Conservation (phyloP, 2,329 filamentous ascomycete species). For the Phialophora macrospora region DNA sequence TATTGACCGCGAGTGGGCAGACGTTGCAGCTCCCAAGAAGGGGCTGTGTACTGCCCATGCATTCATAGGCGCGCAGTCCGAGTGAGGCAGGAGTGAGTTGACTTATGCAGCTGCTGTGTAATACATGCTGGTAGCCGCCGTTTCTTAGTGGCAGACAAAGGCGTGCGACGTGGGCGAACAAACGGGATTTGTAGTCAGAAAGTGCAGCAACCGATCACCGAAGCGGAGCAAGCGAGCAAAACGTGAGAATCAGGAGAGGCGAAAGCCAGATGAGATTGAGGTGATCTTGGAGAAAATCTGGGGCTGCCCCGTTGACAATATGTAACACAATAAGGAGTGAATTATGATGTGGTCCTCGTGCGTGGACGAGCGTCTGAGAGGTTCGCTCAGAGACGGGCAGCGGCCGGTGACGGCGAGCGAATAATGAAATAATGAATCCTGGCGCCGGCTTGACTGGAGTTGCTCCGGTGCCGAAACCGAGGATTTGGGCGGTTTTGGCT, state of each 20-base stretch:
- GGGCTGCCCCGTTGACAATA: slow-evolving; percentile 11
- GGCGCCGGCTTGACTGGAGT: not conserved
- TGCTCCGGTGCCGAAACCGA: not conserved
- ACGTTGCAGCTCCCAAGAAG: slow-evolving; percentile 31
- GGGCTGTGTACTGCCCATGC: slow-evolving; percentile 34
- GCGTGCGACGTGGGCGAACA: slow-evolving; percentile 8
- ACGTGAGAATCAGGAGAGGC: slow-evolving; percentile 7
- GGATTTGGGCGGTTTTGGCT: slow-evolving; percentile 9
- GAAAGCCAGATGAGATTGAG: slow-evolving; percentile 17
- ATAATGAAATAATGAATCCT: not conserved
- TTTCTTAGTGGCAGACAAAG: slow-evolving; percentile 9
- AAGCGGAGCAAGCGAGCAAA: not conserved
- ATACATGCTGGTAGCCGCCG: slow-evolving; percentile 27
- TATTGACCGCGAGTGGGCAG: slow-evolving; percentile 33
- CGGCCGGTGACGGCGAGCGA: not conserved
- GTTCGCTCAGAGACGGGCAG: not conserved
- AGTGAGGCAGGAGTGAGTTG: slow-evolving; percentile 4
- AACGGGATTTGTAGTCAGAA: not conserved
- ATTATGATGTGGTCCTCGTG: not conserved
- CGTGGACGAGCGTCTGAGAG: not conserved
- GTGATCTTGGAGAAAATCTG: slow-evolving; percentile 2
- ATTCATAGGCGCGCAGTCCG: slow-evolving; percentile 21
- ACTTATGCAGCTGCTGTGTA: slow-evolving; percentile 31
- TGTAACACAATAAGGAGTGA: slow-evolving; percentile 4
- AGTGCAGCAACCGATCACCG: not conserved